phyloP scores from a whole-genome alignment of 768 basidiomycete genomes.

The Auricularia sp. region DNA sequence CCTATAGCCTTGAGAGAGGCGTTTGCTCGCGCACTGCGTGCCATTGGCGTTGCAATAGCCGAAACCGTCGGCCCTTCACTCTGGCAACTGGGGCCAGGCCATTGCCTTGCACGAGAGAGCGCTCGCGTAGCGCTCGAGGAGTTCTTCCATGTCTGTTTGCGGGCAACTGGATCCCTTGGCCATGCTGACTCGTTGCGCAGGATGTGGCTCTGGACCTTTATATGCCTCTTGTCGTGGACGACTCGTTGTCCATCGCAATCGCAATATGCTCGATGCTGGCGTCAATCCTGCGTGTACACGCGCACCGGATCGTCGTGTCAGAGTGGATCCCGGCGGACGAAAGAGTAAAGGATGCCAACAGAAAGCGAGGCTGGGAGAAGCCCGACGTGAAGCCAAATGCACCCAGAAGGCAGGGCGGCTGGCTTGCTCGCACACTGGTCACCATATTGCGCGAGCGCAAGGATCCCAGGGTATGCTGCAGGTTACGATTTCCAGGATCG shows the following conservation, averaged over 20 bases:
- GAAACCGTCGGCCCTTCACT: slow-evolving; percentile 61
- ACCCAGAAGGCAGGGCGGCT: slow-evolving; percentile 39
- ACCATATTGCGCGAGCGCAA: slow-evolving; percentile 34
- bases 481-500: neutral
- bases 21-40: slow-evolving; percentile 52
- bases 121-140: slow-evolving; percentile 49
- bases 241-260: slow-evolving; percentile 31
- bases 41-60: slow-evolving; percentile 48
- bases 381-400: slow-evolving; percentile 31
- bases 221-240: slow-evolving; percentile 49
- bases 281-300: slow-evolving; percentile 36
- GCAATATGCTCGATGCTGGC: slow-evolving; percentile 54
- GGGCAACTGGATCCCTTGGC: neutral
- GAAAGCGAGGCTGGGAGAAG: slow-evolving; percentile 66
- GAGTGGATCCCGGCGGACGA: slow-evolving; percentile 58
- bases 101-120: slow-evolving; percentile 33
- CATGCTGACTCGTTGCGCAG: slow-evolving; percentile 21
- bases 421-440: slow-evolving; percentile 47
- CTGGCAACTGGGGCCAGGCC: slow-evolving; percentile 49
- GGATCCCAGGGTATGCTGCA: slow-evolving; percentile 39
- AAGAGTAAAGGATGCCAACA: slow-evolving; percentile 32
- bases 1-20: slow-evolving; percentile 39
- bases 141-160: slow-evolving; percentile 44
- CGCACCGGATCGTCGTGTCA: slow-evolving; percentile 41
- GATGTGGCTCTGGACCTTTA: slow-evolving; percentile 54